Evolutionary conservation across 768 basidiomycete genomes (phyloP).

Genomic region (Phanerochaete sordida): DNA sequence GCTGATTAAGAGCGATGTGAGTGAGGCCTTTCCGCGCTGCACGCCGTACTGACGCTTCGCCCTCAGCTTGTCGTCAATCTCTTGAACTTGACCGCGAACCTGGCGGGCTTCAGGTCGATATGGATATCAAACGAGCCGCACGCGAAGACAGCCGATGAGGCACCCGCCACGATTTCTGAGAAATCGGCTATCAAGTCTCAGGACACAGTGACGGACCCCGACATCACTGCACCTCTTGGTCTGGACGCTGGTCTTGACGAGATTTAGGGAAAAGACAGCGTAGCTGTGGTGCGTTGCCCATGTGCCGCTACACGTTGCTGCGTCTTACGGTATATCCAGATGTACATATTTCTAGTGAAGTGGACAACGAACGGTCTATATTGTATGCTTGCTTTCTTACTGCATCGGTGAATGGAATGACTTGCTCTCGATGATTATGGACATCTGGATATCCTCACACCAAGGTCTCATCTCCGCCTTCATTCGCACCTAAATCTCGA

Average conservation of each 20-base stretch:
- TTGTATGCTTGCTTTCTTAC: not conserved
- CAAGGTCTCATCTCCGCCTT: no score
- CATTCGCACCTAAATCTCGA: no score
- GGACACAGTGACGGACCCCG: conserved; percentile 5
- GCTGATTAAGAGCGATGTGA: conserved; percentile 2
- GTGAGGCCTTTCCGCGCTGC: not conserved
- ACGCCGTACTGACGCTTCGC: not conserved
- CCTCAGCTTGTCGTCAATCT: conserved; percentile 36
- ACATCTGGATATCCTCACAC: not conserved
- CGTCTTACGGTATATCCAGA: no score
- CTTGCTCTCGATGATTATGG: not conserved
- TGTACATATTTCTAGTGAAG: no score
- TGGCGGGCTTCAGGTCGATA: conserved; percentile 62
- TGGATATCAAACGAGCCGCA: conserved; percentile 69
- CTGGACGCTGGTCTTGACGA: conserved; percentile 13
- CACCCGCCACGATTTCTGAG: no score
- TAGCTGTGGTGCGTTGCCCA: not conserved
- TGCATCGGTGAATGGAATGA: not conserved
- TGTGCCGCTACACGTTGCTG: not conserved
- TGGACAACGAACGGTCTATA: no score
- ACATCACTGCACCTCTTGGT: conserved; percentile 6
- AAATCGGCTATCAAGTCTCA: conserved; percentile 24
- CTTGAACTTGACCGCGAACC: conserved; percentile 45
- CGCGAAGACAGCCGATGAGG: no score
- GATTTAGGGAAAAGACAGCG: not conserved